phyloP scores from a whole-genome alignment of 139 green algal genomes.

The Chlamydomonas sp. region DNA sequence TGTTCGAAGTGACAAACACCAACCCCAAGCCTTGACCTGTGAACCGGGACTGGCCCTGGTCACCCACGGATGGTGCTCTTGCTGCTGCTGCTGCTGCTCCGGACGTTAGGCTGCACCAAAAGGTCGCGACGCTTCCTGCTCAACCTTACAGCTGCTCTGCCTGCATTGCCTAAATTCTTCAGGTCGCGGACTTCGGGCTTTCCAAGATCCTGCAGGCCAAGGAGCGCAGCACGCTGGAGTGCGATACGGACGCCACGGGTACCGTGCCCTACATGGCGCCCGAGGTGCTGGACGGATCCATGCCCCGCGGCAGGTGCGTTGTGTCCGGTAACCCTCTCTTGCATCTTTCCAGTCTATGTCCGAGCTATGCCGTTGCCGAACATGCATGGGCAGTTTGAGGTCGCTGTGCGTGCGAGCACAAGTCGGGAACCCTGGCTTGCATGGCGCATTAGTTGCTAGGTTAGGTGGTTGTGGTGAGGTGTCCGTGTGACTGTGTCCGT shows the following conservation, averaged over 20 bases:
- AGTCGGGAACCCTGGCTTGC: no score
- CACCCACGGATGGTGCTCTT: no score
- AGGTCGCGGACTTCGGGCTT: conserved; percentile 34
- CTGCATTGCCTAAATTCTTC: neutral
- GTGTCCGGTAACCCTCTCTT: neutral
- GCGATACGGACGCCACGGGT: conserved; percentile 21
- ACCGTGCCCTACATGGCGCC: conserved; percentile 35
- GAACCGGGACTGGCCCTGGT: no score
- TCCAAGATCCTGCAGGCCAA: conserved; percentile 14
- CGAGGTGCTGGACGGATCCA: conserved; percentile 23
- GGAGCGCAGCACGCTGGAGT: conserved; percentile 16
- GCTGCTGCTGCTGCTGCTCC: neutral
- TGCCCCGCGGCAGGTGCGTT: conserved; percentile 17
- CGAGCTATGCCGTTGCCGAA: neutral
- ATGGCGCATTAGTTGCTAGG: neutral
- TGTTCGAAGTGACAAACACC: no score
- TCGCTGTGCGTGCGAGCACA: no score
- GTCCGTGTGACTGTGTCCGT: no score
- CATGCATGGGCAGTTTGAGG: neutral
- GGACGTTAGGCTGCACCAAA: no score
- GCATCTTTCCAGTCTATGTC: neutral
- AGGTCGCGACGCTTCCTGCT: neutral
- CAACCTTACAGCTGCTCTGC: neutral
- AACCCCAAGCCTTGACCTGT: no score
- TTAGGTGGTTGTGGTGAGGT: no score